Percentiles rank a stretch among this genome's conserved stretches.
Evolutionary conservation across 2,329 filamentous ascomycete genomes (phyloP).

Genomic region (Xylariaceae sp.): DNA sequence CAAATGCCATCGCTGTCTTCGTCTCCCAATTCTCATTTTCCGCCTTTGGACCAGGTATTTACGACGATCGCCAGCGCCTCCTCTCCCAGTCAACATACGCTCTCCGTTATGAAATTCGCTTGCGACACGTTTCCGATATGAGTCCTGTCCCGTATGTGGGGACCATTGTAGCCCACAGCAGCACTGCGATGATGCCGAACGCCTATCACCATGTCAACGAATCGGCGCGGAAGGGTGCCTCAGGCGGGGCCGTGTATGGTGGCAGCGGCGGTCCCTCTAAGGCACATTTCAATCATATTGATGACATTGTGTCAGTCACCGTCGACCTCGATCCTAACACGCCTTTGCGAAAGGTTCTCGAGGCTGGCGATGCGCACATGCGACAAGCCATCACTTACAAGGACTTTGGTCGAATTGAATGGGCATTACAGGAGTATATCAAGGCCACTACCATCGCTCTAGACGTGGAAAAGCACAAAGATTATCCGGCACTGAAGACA

Average conservation of each 20-base stretch:
- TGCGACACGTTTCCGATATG: constrained; percentile 18
- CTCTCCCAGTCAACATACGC: not conserved
- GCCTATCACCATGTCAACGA: constrained; percentile 10
- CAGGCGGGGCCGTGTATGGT: constrained; percentile 7
- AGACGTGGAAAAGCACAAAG: constrained; percentile 70
- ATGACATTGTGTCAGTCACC: constrained; percentile 44
- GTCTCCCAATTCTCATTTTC: not conserved
- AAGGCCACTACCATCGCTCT: constrained; percentile 73
- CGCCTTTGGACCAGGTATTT: not conserved
- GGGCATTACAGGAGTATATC: constrained; percentile 79
- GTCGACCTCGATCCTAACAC: constrained; percentile 44
- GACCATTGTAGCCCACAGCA: constrained; percentile 6
- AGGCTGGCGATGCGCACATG: constrained; percentile 47
- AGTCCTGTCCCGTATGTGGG: constrained; percentile 24
- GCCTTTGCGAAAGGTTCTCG: constrained; percentile 49
- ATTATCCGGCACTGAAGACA: constrained; percentile 60
- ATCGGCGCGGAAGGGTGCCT: constrained; percentile 1
- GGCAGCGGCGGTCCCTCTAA: constrained; percentile 22
- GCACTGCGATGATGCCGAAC: constrained; percentile 19
- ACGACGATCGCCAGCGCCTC: not conserved
- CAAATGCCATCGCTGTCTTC: constrained; percentile 1
- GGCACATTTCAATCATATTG: constrained; percentile 46
- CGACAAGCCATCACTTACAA: constrained; percentile 57
- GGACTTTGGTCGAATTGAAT: constrained; percentile 61
- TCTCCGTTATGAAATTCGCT: constrained; percentile 9